Evolutionary conservation across 2,329 filamentous ascomycete species (phyloP).

Genomic region (Monascus ruber): DNA sequence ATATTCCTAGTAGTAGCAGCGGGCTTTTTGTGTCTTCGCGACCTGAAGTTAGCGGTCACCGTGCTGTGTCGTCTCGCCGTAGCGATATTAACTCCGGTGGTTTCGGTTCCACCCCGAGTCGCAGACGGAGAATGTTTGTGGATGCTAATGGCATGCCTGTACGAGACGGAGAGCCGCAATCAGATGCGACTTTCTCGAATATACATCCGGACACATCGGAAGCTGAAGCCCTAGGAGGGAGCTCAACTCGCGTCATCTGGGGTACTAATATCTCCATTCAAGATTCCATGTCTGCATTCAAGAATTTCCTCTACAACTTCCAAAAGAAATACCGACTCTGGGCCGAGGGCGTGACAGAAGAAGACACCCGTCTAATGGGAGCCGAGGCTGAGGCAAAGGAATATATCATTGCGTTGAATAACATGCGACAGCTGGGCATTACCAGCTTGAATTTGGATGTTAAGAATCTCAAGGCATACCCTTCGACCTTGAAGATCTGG

Average conservation of each 20-base stretch:
- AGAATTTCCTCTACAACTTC: constrained; percentile 86
- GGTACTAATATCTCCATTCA: constrained; percentile 92
- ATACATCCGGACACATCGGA: constrained; percentile 79
- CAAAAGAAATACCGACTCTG: constrained; percentile 91
- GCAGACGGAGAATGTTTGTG: constrained; percentile 50
- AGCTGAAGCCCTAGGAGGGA: constrained; percentile 74
- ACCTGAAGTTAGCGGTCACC: constrained; percentile 39
- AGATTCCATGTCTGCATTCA: constrained; percentile 77
- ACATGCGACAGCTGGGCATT: constrained; percentile 79
- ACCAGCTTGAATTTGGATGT: constrained; percentile 80
- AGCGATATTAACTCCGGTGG: constrained; percentile 81
- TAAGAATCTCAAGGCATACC: constrained; percentile 82
- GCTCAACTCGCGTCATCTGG: constrained; percentile 79
- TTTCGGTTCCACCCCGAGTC: constrained; percentile 41
- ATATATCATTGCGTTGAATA: constrained; percentile 74
- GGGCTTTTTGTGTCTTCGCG: constrained; percentile 66
- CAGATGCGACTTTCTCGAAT: constrained; percentile 56
- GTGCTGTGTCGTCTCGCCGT: constrained; percentile 51
- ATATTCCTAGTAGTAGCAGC: constrained; percentile 72
- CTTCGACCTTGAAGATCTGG: constrained; percentile 85
- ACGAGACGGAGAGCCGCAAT: constrained; percentile 36
- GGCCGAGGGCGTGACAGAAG: constrained; percentile 69
- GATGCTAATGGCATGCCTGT: constrained; percentile 53
- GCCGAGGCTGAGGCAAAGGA: constrained; percentile 66
- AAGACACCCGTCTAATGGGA: constrained; percentile 56